Evolutionary conservation across 2,329 filamentous ascomycete species (phyloP), one percentile per base, ranked within the genome.

Genomic region (Tolypocladium inflatum): DNA sequence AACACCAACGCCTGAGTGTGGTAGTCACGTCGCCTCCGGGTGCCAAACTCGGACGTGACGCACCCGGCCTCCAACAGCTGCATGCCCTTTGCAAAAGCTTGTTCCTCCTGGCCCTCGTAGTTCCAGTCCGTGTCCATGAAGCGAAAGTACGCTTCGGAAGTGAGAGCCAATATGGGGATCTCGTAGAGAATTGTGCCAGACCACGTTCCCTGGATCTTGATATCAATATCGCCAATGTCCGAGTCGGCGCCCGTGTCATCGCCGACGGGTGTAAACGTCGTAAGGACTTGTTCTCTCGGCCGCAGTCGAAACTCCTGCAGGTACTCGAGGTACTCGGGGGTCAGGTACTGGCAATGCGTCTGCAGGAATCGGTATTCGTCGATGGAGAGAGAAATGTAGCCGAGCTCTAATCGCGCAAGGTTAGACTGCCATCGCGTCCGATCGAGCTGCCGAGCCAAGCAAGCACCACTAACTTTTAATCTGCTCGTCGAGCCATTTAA

Each of bases 111-210:
- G 3, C 87, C 88, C 7, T 89, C 83, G 67, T 97, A 89, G 65
- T 83, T 87, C 94, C 94, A 99, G 70, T 97, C 92, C 56, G 76
- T 90, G 69, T 99, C 91, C 78, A 91, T 90, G 74, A 96, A 97
- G 69, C 90, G 91, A 80, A 99, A 99, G 76, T 97, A 99, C 55
- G 94, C 91, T 73, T 99, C 93, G 54, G 91, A 97, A 1, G 93
- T 90, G 63, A 99, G 74, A 3, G 95, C 91, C 23, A 99, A 81
- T 26, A 99, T 81, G 0, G 94, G 94, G 59, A 99, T 97, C 75
- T 99, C 94, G 75, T 99, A 99, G 30, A 99, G 83, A 59, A 99
- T 99, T 0, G 94, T 97, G 64, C 97, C 91, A 10, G 91, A 83
- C 94, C 94, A 99, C 57, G 86, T 78, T 11, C 94, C 94, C 65